Evolutionary conservation across 176 grass and related monocot genomes (phyloP).

Genomic region (Triticum timopheevii): DNA sequence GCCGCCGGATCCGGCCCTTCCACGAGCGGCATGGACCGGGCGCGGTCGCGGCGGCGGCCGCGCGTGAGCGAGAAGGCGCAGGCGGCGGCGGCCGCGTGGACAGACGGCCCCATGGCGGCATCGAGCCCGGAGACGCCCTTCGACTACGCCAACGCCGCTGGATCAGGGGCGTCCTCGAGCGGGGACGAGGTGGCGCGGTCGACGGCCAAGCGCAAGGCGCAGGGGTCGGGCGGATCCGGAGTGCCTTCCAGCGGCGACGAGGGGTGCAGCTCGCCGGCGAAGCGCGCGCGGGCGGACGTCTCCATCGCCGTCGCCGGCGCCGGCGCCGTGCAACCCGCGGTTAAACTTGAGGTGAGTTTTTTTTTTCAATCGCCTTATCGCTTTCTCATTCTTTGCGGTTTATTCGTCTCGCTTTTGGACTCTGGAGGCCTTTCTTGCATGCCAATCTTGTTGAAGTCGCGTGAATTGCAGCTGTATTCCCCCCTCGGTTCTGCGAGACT

Average conservation of each 20-base stretch:
- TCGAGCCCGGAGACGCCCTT: constrained; percentile 30
- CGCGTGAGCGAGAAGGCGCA: not conserved
- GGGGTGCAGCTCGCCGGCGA: constrained; percentile 31
- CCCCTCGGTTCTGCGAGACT: not conserved
- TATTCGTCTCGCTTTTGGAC: constrained; percentile 5
- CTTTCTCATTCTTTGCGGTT: not conserved
- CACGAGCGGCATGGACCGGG: not conserved
- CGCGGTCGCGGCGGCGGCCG: not conserved
- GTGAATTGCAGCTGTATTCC: not conserved
- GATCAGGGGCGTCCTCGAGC: constrained; percentile 36
- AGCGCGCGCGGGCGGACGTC: not conserved
- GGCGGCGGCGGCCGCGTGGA: not conserved
- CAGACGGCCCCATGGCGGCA: constrained; percentile 11
- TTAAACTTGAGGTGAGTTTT: constrained; percentile 1
- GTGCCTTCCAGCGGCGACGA: constrained; percentile 26
- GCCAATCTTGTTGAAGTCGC: not conserved
- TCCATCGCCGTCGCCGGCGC: not conserved
- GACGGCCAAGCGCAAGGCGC: not conserved
- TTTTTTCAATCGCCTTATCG: not conserved
- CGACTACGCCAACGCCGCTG: constrained; percentile 11
- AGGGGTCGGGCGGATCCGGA: not conserved
- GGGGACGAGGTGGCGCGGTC: constrained; percentile 7
- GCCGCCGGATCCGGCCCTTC: constrained; percentile 8
- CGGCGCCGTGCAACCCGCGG: not conserved
- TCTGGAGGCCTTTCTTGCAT: not conserved